Conservation (phyloP, 805 yeast species). For the Yamadazyma philogaea region DNA sequence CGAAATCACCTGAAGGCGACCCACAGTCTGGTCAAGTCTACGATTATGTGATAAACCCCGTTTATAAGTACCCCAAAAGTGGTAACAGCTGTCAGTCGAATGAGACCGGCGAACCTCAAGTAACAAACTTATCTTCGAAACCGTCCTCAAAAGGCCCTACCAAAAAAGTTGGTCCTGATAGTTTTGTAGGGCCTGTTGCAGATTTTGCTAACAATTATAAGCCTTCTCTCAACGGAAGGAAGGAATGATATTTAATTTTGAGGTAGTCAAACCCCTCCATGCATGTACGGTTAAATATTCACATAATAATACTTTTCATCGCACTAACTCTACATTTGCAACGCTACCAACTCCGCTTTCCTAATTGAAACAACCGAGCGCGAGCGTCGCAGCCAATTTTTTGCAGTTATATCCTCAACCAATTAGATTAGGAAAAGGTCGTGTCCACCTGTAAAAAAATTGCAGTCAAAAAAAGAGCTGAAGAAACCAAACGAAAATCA, state of each 20-base stretch:
- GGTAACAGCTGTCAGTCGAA: not conserved
- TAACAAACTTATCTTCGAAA: not conserved
- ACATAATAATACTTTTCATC: not conserved
- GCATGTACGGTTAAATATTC: too few relatives aligned
- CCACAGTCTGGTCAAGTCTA: not conserved
- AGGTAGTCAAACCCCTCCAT: too few relatives aligned
- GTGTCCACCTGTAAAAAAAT: constrained; percentile 2
- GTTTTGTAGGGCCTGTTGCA: not conserved
- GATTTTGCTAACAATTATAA: constrained; percentile 2
- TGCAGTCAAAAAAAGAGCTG: constrained; percentile 9
- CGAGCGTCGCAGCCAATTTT: constrained; percentile 7
- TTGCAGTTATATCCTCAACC: constrained; percentile 8
- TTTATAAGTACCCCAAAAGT: not conserved
- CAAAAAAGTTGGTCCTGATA: not conserved
- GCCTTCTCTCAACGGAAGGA: not conserved
- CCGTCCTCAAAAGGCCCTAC: not conserved
- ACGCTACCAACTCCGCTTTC: not conserved
- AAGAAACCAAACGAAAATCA: constrained; percentile 5
- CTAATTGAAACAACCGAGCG: not conserved
- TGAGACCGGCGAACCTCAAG: not conserved
- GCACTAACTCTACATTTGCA: not conserved
- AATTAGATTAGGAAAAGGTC: constrained; percentile 3
- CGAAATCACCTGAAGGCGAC: not conserved
- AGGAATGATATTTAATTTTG: not conserved
- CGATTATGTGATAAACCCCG: constrained; percentile 6